Percentiles rank a stretch among this genome's conserved stretches.
Evolutionary conservation across 495 filamentous ascomycete genomes (phyloP).

Genomic region (Penicillium riverlandense): DNA sequence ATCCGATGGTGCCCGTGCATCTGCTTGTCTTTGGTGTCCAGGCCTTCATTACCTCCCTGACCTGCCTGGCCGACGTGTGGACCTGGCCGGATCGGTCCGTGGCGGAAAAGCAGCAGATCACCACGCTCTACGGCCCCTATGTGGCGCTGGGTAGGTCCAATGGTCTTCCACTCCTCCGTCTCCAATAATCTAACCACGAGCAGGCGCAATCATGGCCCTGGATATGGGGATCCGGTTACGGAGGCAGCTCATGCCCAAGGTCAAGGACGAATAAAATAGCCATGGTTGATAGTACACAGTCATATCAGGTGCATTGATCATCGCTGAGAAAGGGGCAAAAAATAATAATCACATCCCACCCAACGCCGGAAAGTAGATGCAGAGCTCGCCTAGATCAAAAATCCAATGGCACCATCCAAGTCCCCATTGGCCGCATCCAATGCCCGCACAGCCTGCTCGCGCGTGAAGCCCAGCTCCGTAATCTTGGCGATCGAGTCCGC

Average conservation of each 20-base stretch:
- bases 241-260: constrained; percentile 21
- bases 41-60: constrained; percentile 63
- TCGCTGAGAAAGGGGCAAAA: not conserved
- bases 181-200: not conserved
- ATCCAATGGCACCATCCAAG: constrained; percentile 76
- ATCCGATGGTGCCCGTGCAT: constrained; percentile 53
- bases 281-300: constrained; percentile 16
- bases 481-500: constrained; percentile 51
- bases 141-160: constrained; percentile 58
- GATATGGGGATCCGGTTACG: constrained; percentile 46
- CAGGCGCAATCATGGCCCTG: constrained; percentile 49
- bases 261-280: constrained; percentile 24
- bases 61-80: constrained; percentile 58
- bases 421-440: constrained; percentile 79
- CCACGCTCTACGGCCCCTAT: constrained; percentile 65
- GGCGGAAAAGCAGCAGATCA: constrained; percentile 48
- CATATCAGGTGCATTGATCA: constrained; percentile 6
- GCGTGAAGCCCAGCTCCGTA: constrained; percentile 70
- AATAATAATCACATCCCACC: constrained; percentile 15
- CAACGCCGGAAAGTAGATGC: constrained; percentile 8
- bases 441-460: constrained; percentile 69
- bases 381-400: constrained; percentile 51
- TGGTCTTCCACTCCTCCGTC: not conserved
- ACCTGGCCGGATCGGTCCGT: constrained; percentile 50
- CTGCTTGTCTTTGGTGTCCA: constrained; percentile 64